Evolutionary conservation across 208 protist genomes (phyloP).

Genomic region (Hexamita inflata): DNA sequence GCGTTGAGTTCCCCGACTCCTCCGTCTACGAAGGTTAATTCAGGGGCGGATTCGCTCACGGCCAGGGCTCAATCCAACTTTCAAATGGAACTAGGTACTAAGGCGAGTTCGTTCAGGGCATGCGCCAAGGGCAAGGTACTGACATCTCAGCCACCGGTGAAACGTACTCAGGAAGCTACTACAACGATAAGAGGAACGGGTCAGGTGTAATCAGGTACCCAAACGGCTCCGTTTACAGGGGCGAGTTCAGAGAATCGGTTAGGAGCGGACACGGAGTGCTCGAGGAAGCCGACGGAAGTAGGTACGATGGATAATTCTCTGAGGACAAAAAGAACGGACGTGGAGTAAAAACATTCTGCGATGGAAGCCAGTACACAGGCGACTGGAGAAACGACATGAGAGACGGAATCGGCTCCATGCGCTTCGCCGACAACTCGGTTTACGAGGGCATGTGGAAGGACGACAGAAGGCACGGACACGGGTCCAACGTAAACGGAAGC

Average conservation of each 20-base stretch:
- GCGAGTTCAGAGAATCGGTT: conserved; percentile 10
- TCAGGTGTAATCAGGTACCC: conserved; percentile 24
- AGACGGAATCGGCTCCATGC: conserved; percentile 25
- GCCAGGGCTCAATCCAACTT: background rate
- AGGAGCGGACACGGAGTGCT: conserved; percentile 17
- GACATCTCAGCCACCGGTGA: background rate
- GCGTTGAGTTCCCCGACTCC: conserved; percentile 17
- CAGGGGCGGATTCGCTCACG: conserved; percentile 19
- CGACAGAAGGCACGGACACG: conserved; percentile 21
- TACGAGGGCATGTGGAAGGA: conserved; percentile 29
- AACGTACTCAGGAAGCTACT: conserved; percentile 11
- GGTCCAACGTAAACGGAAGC: too few relatives aligned
- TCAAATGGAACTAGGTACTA: conserved; percentile 26
- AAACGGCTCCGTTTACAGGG: conserved; percentile 26
- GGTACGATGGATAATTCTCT: conserved; percentile 6
- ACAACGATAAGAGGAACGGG: conserved; percentile 22
- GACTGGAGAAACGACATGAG: background rate
- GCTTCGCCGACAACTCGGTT: conserved; percentile 23
- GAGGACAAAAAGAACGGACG: background rate
- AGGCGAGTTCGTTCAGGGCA: conserved; percentile 32
- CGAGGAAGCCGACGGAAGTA: background rate
- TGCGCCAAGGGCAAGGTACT: conserved; percentile 24
- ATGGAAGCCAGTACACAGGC: conserved; percentile 24
- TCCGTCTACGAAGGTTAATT: conserved; percentile 32
- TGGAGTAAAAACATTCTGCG: background rate